A percentile compares a stretch with the other conserved stretches of the same genome.
Conservation (phyloP, 345 rosid genomes). For the Gossypium sturtianum region DNA sequence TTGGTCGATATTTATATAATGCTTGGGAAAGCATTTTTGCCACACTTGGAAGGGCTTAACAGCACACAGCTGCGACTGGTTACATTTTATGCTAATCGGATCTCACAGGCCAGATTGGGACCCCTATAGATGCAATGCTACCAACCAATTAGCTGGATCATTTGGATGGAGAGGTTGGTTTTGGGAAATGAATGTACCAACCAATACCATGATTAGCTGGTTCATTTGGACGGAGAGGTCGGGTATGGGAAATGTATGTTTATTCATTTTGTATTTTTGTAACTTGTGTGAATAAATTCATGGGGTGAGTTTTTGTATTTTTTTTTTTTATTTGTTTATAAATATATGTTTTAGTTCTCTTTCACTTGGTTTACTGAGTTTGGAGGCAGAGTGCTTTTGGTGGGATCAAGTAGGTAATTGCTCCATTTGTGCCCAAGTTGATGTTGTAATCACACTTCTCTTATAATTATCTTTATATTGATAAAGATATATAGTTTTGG, state of each 20-base stretch:
- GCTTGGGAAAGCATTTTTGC: constrained; percentile 97
- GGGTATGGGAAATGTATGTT: constrained; percentile 10
- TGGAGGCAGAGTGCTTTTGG: constrained; percentile 24
- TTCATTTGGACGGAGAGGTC: constrained; percentile 5
- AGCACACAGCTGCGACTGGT: constrained; percentile 87
- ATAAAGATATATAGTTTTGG: constrained; percentile 16
- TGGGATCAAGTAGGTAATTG: constrained; percentile 11
- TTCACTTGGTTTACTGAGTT: constrained; percentile 6
- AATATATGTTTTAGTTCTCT: not conserved
- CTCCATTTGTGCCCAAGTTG: constrained; percentile 14
- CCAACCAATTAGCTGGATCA: constrained; percentile 25
- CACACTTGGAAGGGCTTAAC: constrained; percentile 86
- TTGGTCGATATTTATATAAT: constrained; percentile 94
- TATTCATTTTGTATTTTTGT: constrained; percentile 38
- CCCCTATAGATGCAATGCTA: constrained; percentile 43
- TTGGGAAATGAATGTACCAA: constrained; percentile 10
- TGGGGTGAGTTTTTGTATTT: constrained; percentile 5
- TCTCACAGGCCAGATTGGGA: constrained; percentile 88
- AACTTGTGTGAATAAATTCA: constrained; percentile 45
- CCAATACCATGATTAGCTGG: constrained; percentile 16
- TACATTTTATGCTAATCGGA: constrained; percentile 91
- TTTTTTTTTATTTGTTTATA: too few relatives aligned
- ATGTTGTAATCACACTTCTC: constrained; percentile 29
- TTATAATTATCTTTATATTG: constrained; percentile 1
- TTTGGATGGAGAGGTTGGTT: constrained; percentile 11